Percentiles rank a stretch among this genome's conserved stretches.
Conservation (phyloP, 2,329 filamentous ascomycete species). For the Fusarium pseudoanthophilum region DNA sequence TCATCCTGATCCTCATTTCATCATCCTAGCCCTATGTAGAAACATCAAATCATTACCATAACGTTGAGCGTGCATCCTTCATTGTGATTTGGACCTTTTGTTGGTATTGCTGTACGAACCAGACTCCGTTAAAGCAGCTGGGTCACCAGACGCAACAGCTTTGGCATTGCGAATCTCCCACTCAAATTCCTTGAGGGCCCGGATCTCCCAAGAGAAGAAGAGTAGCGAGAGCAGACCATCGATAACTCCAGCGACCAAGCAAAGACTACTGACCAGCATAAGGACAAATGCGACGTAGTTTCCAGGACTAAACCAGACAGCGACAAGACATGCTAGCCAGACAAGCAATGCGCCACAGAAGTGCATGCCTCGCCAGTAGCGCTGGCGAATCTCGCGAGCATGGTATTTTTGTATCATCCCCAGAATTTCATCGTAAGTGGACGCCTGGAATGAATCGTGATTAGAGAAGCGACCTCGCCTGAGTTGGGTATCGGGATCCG, state of each 20-base stretch:
- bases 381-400: constrained; percentile 76
- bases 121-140: constrained; percentile 34
- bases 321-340: constrained; percentile 79
- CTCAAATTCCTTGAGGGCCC: constrained; percentile 88
- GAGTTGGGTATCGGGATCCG: constrained; percentile 49
- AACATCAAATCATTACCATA: constrained; percentile 31
- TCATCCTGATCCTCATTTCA: constrained; percentile 36
- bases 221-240: constrained; percentile 88
- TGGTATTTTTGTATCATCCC: constrained; percentile 75
- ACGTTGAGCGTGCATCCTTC: constrained; percentile 11
- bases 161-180: constrained; percentile 86
- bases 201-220: constrained; percentile 86
- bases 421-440: constrained; percentile 66
- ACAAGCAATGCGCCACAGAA: constrained; percentile 75
- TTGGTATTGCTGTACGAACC: constrained; percentile 20
- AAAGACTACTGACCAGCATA: constrained; percentile 81
- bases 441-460: constrained; percentile 28
- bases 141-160: constrained; percentile 51
- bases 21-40: constrained; percentile 35
- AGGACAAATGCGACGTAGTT: constrained; percentile 84
- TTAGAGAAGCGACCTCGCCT: constrained; percentile 38
- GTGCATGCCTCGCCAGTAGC: constrained; percentile 76
- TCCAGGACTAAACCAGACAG: constrained; percentile 84
- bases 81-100: constrained; percentile 31
- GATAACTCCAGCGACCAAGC: constrained; percentile 78